Evolutionary conservation across 805 yeast genomes (phyloP).

Genomic region (Wickerhamiella cacticola): DNA sequence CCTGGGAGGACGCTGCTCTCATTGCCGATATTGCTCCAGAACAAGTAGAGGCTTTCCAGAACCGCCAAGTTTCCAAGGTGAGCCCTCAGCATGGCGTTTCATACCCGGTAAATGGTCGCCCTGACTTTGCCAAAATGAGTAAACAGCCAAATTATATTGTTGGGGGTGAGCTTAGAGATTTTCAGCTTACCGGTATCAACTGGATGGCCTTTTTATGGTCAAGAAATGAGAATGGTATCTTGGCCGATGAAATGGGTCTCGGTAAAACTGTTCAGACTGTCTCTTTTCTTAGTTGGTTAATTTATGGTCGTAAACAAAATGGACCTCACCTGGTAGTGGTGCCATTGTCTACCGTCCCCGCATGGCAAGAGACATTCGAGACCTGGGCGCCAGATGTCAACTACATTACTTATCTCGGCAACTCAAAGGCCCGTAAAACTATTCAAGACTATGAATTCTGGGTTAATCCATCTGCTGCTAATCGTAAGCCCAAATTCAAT

Average conservation of each 20-base stretch:
- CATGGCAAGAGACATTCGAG: conserved; percentile 99
- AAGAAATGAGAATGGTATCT: conserved; percentile 88
- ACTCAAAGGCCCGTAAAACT: conserved; percentile 68
- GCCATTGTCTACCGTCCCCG: conserved; percentile 90
- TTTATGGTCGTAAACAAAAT: conserved; percentile 89
- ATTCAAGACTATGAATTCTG: conserved; percentile 81
- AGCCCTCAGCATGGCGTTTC: conserved; percentile 69
- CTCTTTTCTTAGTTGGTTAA: conserved; percentile 84
- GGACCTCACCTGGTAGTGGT: conserved; percentile 97
- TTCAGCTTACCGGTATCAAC: conserved; percentile 93
- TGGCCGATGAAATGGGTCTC: conserved; percentile 98
- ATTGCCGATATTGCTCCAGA: conserved; percentile 76
- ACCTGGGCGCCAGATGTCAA: conserved; percentile 96
- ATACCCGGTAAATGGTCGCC: conserved; percentile 58
- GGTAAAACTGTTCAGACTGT: conserved; percentile 98
- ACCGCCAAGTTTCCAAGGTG: conserved; percentile 68
- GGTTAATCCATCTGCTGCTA: conserved; percentile 39
- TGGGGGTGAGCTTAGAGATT: conserved; percentile 86
- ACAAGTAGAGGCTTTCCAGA: conserved; percentile 73
- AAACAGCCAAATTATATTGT: conserved; percentile 83
- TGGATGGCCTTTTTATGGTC: conserved; percentile 99
- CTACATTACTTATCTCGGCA: conserved; percentile 86
- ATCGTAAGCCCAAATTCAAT: conserved; percentile 72
- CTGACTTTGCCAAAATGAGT: conserved; percentile 75
- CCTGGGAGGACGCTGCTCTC: conserved; percentile 89